Evolutionary conservation across 345 rosid genomes (phyloP), one percentile per base, ranked within the genome.

Genomic region (Gossypium turneri): DNA sequence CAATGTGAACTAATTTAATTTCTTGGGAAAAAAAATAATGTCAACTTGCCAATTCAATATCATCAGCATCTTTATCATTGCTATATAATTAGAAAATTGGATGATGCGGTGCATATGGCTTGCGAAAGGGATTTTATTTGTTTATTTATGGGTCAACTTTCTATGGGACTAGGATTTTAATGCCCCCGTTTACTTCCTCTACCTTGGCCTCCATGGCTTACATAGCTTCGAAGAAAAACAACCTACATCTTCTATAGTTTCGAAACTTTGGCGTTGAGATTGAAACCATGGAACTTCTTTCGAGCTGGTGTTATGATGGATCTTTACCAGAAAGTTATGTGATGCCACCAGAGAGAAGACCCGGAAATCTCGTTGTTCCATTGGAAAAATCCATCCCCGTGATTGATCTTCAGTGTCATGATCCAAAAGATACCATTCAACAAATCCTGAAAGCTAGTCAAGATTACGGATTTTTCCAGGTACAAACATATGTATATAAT

Each of bases 401-500:
- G 15, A 29, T 82, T 73, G 85, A 82, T 82, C 75, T 84, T 22
- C 73, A 55, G 9, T 19, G 38, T 9, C 60, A 20, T 6, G 72
- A 78, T 72, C 79, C 70, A 50, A 55, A 19, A 17, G 52, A 66
- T 53, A 60, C 55, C 6, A 19, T 76, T 45, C 80, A 45, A n/a
- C 66, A 73, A 34, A 81, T 82, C 29, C 10, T 85, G 59, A 60
- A 78, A 78, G 85, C 87, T 29, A 20, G 79, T 52, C 52, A 85
- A 67, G 87, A 80, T 66, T 80, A 71, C 15, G 84, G 85, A 48
- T 75, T 82, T 57, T 85, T 85, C 34, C 85, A 78, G 84, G 87
- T 85, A 22, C 19, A 4, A 22, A 57, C 10, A 27, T 12, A 25
- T 27, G 19, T 25, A 60, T 60, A 25, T 47, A 15, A 47, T 47